Evolutionary conservation across 1,284 basidiomycete genomes (phyloP).

Genomic region (Ceratobasidium sp.): DNA sequence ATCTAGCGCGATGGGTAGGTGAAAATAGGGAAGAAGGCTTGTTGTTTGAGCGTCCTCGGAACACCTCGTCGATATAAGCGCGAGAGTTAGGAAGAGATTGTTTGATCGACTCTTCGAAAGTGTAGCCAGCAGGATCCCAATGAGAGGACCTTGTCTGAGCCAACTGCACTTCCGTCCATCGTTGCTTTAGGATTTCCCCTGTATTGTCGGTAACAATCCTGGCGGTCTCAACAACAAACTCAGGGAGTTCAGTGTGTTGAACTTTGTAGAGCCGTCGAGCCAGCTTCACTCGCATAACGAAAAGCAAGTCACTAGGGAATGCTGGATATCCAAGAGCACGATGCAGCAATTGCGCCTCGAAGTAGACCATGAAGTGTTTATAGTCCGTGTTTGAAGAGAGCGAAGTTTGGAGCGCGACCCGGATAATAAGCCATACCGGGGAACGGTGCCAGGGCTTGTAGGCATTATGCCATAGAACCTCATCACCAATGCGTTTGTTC

Average conservation of each 20-base stretch:
- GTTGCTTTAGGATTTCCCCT: conserved; percentile 48
- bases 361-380: conserved; percentile 61
- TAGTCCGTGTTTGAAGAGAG: conserved; percentile 53
- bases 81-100: conserved; percentile 52
- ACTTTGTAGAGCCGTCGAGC: conserved; percentile 57
- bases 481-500: conserved; percentile 58
- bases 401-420: conserved; percentile 60
- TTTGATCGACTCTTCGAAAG: conserved; percentile 25
- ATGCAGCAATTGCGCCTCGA: conserved; percentile 54
- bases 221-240: conserved; percentile 48
- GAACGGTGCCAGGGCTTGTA: conserved; percentile 60
- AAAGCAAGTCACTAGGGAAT: conserved; percentile 53
- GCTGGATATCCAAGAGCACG: background rate
- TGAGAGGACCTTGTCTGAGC: too few relatives aligned
- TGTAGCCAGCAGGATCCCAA: too few relatives aligned
- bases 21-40: background rate
- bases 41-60: background rate
- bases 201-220: conserved; percentile 42
- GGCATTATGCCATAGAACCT: conserved; percentile 59
- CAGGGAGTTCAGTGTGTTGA: conserved; percentile 44
- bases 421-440: conserved; percentile 58
- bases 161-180: conserved; percentile 50
- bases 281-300: conserved; percentile 55
- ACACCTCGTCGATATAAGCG: conserved; percentile 48
- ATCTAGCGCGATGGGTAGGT: background rate